These are phyloP conservation scores for Metschnikowia kunwiensis DNA, from an alignment of 805 yeast genomes.

Conservation along the genomic window DNA sequence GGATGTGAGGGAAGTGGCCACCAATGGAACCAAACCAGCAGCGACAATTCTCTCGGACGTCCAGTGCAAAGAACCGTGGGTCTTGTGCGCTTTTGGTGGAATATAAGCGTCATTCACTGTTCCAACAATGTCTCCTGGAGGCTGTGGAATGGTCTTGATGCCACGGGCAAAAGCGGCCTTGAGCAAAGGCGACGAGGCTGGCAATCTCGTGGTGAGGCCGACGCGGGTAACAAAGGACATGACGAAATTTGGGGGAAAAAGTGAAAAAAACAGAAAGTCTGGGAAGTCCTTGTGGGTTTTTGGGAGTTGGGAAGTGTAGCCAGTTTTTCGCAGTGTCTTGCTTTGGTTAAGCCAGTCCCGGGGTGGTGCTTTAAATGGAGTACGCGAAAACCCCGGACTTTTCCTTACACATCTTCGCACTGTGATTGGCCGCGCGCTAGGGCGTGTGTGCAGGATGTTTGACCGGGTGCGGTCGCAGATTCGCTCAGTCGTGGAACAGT, in stretches of 20 bases:
- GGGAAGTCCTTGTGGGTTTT: not conserved
- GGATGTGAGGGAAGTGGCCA: conserved; percentile 57
- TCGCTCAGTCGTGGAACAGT: too few species aligned
- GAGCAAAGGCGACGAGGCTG: conserved; percentile 25
- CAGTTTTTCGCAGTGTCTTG: too few species aligned
- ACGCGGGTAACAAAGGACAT: conserved; percentile 30
- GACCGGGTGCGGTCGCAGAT: too few species aligned
- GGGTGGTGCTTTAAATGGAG: too few species aligned
- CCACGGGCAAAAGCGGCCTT: conserved; percentile 22
- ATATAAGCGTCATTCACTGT: conserved; percentile 70
- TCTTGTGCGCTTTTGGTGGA: conserved; percentile 51
- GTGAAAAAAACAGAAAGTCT: not conserved
- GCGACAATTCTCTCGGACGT: conserved; percentile 62
- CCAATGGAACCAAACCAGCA: conserved; percentile 60
- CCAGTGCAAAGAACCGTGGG: conserved; percentile 76
- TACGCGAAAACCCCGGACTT: conserved; percentile 17
- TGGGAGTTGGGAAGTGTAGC: not conserved
- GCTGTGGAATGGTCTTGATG: conserved; percentile 56
- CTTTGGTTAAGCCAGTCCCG: too few species aligned
- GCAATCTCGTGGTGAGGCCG: conserved; percentile 23
- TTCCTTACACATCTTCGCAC: conserved; percentile 17
- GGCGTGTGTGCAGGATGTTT: too few species aligned
- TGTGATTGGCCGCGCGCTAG: conserved; percentile 23
- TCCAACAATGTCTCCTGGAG: conserved; percentile 71
- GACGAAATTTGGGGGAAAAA: not conserved